Base-by-base conservation (phyloP, 345 rosid genomes). In the Eucalyptus shirleyi region DNA sequence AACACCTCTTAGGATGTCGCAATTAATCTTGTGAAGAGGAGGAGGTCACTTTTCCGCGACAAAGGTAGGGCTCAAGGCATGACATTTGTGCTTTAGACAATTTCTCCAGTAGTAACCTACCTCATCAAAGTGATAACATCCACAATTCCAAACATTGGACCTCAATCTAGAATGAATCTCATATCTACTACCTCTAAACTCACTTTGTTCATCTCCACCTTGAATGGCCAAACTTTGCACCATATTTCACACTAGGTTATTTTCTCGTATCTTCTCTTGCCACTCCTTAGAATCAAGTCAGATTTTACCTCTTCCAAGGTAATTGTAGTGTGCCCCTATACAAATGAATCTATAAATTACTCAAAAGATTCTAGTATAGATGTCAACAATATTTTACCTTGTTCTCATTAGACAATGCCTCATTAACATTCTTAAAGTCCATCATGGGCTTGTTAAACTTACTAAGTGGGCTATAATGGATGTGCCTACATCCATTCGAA, bases 21-120 rank as follows among this genome's bases (percentile, higher is more conserved):
- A 53, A 53, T 53, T 18, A 53, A 53, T 53, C 56, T 53, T 8
- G 24, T 53, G 56, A 53, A 53, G 24, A 53, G 4, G 56, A 53
- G 56, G 56, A 51, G 56, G 56, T 53, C 56, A 53, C 24, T 1
- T 53, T 53, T 1, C 1, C 1, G 2, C 1, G 24, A 2, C 4
- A 8, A 53, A 53, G 24, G 24, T 53, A 53, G 56, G 24, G 24
- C 56, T 0, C 1, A 1, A 3, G 56, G 56, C 56, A 18, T 53
- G 56, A 53, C 56, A 53, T 53, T 56, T 56, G 12, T 56, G 28
- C 3, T 56, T 56, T 56, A 21, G 28, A 56, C 60, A 56, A 56
- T 56, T 24, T 21, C 28, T 56, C 62, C 1, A 9, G 13, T 56
- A 56, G 62, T 56, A 24, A 24, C 62, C 62, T 56, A 56, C 3